Evolutionary conservation across 805 yeast species (phyloP).

Genomic region (Cyberlindnera americana): DNA sequence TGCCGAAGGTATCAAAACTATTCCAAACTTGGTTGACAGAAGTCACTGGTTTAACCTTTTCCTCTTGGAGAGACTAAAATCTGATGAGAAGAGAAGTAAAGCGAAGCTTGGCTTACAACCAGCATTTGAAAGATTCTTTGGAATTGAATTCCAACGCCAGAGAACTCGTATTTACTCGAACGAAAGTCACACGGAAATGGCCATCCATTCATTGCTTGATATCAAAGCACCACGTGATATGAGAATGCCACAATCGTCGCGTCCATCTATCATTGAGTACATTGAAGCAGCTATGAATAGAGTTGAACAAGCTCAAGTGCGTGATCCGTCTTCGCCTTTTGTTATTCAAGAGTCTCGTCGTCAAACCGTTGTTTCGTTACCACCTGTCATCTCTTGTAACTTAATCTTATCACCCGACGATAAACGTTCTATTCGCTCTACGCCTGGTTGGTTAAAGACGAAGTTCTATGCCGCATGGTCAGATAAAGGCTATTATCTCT

Average conservation of each 20-base stretch:
- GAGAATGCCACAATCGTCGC: constrained; percentile 14
- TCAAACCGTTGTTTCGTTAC: constrained; percentile 45
- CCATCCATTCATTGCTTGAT: constrained; percentile 13
- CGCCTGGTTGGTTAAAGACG: constrained; percentile 57
- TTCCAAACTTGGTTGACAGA: constrained; percentile 23
- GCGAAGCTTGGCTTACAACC: background rate
- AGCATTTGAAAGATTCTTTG: constrained; percentile 33
- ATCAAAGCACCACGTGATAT: constrained; percentile 25
- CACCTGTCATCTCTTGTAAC: constrained; percentile 64
- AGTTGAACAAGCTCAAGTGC: constrained; percentile 42
- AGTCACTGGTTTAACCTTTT: constrained; percentile 57
- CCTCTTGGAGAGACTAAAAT: constrained; percentile 47
- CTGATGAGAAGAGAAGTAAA: constrained; percentile 43
- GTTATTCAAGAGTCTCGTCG: constrained; percentile 50
- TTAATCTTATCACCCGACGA: constrained; percentile 53
- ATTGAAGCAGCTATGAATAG: constrained; percentile 61
- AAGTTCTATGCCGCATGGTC: constrained; percentile 46
- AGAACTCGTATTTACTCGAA: constrained; percentile 8
- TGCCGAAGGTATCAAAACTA: background rate
- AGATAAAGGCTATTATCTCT: constrained; percentile 35
- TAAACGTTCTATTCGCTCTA: constrained; percentile 45
- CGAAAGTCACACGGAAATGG: background rate
- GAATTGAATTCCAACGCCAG: constrained; percentile 29
- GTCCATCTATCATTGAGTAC: constrained; percentile 46
- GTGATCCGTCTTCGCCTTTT: constrained; percentile 49